These are phyloP conservation scores for Fusarium sp. DNA, from an alignment of 2,329 filamentous ascomycete genomes.

Conservation along the genomic window DNA sequence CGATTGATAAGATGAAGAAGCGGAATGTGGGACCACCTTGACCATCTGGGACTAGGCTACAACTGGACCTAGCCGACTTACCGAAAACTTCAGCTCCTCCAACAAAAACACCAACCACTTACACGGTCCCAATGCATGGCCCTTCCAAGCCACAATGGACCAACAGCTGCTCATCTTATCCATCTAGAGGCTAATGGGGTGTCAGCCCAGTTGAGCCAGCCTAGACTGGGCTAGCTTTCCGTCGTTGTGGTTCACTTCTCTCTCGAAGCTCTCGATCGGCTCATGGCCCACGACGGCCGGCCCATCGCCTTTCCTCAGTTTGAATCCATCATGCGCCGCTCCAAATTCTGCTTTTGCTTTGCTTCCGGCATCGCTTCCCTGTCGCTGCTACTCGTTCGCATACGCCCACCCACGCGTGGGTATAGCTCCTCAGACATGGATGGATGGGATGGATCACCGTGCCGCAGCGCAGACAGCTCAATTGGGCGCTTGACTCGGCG, in stretches of 20 bases:
- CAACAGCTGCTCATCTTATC: constrained; percentile 25
- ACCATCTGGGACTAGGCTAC: not conserved
- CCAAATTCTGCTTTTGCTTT: not conserved
- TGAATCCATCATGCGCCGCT: constrained; percentile 8
- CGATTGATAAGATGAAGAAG: constrained; percentile 44
- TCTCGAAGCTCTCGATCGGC: constrained; percentile 2
- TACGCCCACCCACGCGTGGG: not conserved
- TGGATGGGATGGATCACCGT: not conserved
- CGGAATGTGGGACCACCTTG: constrained; percentile 2
- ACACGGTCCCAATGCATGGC: constrained; percentile 21
- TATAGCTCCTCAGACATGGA: not conserved
- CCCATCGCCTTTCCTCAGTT: not conserved
- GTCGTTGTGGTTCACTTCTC: constrained; percentile 17
- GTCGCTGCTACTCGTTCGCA: not conserved
- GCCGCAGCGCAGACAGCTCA: not conserved
- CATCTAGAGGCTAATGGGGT: constrained; percentile 11
- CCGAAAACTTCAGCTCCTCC: constrained; percentile 16
- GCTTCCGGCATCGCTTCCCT: constrained; percentile 9
- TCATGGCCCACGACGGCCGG: constrained; percentile 2
- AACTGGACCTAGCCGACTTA: not conserved
- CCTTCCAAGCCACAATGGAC: constrained; percentile 32
- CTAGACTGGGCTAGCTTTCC: constrained; percentile 20
- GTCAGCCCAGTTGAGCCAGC: constrained; percentile 1
- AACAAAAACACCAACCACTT: constrained; percentile 6
- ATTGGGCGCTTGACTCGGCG: constrained; percentile 14